Evolutionary conservation across 1,284 basidiomycete species (phyloP), one percentile per base, ranked within the genome.

Genomic region (Naganishia liquefaciens): DNA sequence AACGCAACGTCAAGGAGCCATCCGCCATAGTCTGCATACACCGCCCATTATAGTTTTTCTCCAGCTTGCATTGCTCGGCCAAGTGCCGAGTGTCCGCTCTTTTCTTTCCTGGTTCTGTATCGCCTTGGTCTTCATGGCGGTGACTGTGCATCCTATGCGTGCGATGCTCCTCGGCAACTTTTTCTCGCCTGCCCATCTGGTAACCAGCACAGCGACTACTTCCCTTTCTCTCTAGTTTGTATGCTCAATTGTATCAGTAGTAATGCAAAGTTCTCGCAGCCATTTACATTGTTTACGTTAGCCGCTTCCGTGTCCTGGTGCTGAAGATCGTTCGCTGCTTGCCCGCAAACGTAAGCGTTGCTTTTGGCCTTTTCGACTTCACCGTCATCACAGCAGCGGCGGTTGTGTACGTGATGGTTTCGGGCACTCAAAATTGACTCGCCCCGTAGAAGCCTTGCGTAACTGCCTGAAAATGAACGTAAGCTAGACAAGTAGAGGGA

Each of bases 191-290:
- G 57, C 50, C 21, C 25, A 17, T 50, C 40, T 49, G 37, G 28
- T 19, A 42, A 27, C 27, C n/a, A 23, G 23, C n/a, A 21, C 21
- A 49, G 57, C 46, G 21, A 4, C 46, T 21, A 21, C 46, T 49
- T 60, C 21, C 44, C 42, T 33, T 25, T 27, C n/a, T 37, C 28
- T 49, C 33, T 49, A 60, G 46, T 46, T 60, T 60, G 57, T 60
- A 60, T 50, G n/a, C 28, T 51, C 23, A 25, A 49, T 50, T 60
- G 57, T 60, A 60, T 50, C 57, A 60, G 46, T 50, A 27, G 57
- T 40, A 50, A 60, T 60, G 57, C 57, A 60, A 50, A 27, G 10
- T 39, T 60, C 21, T 60, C 57, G 33, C 33, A 40, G 13, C 33
- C 3, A 7, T 37, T 3, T 10, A 7, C 9, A 10, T 13, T 37